Evolutionary conservation across 2,329 filamentous ascomycete species (phyloP).

Genomic region (Periconia sp.): DNA sequence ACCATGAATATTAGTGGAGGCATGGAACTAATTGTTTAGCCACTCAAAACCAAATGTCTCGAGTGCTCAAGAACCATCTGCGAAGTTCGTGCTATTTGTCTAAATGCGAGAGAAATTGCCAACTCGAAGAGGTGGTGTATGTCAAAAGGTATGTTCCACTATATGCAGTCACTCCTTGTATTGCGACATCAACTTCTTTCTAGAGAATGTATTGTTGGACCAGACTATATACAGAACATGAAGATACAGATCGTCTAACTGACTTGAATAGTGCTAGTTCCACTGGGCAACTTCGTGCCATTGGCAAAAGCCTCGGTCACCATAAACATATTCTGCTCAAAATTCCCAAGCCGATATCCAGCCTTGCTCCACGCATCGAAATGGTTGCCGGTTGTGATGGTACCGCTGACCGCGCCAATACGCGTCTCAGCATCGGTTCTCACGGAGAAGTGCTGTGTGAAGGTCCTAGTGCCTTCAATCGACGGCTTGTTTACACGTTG

Average conservation of each 20-base stretch:
- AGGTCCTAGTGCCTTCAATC: slow-evolving; percentile 52
- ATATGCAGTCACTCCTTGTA: too few species aligned
- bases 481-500: slow-evolving; percentile 46
- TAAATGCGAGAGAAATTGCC: too few species aligned
- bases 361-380: slow-evolving; percentile 22
- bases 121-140: too few species aligned
- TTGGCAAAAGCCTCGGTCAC: slow-evolving; percentile 56
- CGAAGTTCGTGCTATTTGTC: too few species aligned
- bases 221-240: not conserved
- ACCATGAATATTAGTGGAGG: too few species aligned
- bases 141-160: too few species aligned
- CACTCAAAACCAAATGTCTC: too few species aligned
- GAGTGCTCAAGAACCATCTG: too few species aligned
- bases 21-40: too few species aligned
- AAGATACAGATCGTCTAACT: not conserved
- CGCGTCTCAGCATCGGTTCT: slow-evolving; percentile 13
- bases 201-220: not conserved
- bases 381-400: slow-evolving; percentile 20
- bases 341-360: slow-evolving; percentile 18
- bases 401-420: slow-evolving; percentile 14
- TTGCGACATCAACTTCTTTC: not conserved
- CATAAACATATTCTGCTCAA: slow-evolving; percentile 41
- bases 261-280: slow-evolving; percentile 16
- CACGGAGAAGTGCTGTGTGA: slow-evolving; percentile 51
- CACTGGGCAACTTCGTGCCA: slow-evolving; percentile 24